A percentile compares a stretch with the other conserved stretches of the same genome.
phyloP scores from a whole-genome alignment of 192 early-diverging fungal genomes.

The Mortierella claussenii region DNA sequence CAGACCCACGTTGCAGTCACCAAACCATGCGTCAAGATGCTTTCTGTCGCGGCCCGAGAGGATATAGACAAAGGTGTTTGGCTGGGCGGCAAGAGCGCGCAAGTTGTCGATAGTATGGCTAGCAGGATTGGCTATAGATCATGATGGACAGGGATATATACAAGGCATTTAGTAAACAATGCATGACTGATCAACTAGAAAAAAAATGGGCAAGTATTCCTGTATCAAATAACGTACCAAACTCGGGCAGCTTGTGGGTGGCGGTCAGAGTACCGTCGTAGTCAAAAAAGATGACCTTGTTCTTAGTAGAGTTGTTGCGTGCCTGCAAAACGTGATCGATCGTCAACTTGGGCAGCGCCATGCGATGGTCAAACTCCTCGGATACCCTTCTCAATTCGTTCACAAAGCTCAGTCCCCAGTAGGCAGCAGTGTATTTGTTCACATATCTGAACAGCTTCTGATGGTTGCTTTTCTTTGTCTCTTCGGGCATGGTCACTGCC shows the following conservation, averaged over 20 bases:
- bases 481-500: slow-evolving; percentile 93
- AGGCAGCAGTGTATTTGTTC: slow-evolving; percentile 95
- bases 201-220: too few relatives aligned
- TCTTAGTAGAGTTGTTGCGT: slow-evolving; percentile 67
- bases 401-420: slow-evolving; percentile 97
- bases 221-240: slow-evolving; percentile 50
- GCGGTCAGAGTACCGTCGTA: slow-evolving; percentile 97
- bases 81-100: slow-evolving; percentile 73
- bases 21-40: slow-evolving; percentile 95
- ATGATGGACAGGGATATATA: too few relatives aligned
- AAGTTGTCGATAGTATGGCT: slow-evolving; percentile 76
- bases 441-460: slow-evolving; percentile 95
- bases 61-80: slow-evolving; percentile 95
- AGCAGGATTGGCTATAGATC: slow-evolving; percentile 79
- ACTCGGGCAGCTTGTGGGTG: slow-evolving; percentile 90
- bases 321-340: slow-evolving; percentile 61
- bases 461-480: slow-evolving; percentile 83
- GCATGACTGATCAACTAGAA: too few relatives aligned
- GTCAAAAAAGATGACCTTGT: slow-evolving; percentile 90
- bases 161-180: too few relatives aligned
- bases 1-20: slow-evolving; percentile 86
- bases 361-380: slow-evolving; percentile 72
- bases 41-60: slow-evolving; percentile 91
- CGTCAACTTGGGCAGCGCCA: slow-evolving; percentile 69
- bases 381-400: slow-evolving; percentile 75